Evolutionary conservation across 1,284 basidiomycete genomes (phyloP).

Genomic region (Leccinum angustisporum): DNA sequence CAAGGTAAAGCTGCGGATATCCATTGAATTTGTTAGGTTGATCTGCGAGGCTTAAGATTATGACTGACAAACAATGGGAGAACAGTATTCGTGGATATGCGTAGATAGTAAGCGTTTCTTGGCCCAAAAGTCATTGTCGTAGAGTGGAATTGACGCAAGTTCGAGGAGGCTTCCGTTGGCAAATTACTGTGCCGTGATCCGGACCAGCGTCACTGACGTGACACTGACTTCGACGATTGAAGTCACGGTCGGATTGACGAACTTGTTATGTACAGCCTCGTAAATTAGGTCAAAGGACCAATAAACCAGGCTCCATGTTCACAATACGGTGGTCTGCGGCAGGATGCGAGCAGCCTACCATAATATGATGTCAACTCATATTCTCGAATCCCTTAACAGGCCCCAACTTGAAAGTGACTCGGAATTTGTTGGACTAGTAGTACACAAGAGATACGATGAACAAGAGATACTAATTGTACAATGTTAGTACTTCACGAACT

Average conservation of each 20-base stretch:
- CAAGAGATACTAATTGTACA: not conserved
- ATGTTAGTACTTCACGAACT: not conserved
- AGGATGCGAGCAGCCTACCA: not conserved
- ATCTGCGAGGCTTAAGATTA: not conserved
- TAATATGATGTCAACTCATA: not conserved
- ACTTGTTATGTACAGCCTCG: no score
- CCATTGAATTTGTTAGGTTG: slow-evolving; percentile 2
- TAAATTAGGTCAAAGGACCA: not conserved
- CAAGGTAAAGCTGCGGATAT: slow-evolving; percentile 62
- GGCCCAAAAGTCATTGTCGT: slow-evolving; percentile 48
- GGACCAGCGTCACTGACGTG: no score
- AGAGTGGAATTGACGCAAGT: not conserved
- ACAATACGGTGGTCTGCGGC: not conserved
- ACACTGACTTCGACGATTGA: no score
- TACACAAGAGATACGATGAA: not conserved
- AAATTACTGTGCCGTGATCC: not conserved
- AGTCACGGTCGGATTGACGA: no score
- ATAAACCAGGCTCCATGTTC: not conserved
- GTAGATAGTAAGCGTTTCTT: slow-evolving; percentile 69
- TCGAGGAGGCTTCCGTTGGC: not conserved
- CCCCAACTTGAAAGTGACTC: not conserved
- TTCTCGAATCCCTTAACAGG: not conserved
- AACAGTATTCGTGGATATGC: slow-evolving; percentile 60
- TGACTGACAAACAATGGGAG: slow-evolving; percentile 65
- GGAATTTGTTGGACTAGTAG: not conserved